These are phyloP conservation scores for Ceriops zippeliana DNA, from an alignment of 345 rosid genomes.

Conservation along the genomic window DNA sequence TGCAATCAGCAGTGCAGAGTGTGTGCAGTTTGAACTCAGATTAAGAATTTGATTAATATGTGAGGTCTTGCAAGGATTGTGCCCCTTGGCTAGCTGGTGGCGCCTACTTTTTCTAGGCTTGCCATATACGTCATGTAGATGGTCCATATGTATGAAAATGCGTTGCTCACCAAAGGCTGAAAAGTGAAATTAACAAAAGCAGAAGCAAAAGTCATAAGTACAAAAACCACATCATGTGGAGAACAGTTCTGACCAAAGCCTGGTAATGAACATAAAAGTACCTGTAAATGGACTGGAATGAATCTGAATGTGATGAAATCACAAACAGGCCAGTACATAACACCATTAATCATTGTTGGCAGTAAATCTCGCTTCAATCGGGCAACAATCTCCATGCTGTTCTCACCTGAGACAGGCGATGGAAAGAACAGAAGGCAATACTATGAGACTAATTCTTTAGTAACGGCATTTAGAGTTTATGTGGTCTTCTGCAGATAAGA, in stretches of 20 bases:
- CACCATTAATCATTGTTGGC: conserved; percentile 63
- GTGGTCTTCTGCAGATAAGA: neutral
- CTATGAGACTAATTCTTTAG: neutral
- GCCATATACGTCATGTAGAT: conserved; percentile 90
- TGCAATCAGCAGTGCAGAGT: neutral
- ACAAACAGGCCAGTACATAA: conserved; percentile 86
- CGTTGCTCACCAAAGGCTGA: conserved; percentile 90
- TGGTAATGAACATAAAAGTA: conserved; percentile 14
- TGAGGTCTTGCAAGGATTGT: neutral
- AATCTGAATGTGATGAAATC: conserved; percentile 85
- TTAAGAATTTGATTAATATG: neutral
- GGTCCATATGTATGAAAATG: conserved; percentile 89
- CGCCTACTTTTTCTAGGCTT: conserved; percentile 51
- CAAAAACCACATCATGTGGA: neutral
- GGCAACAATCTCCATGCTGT: conserved; percentile 46
- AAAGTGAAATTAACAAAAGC: conserved; percentile 13
- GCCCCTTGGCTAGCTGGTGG: conserved; percentile 16
- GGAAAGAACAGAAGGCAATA: conserved; percentile 10
- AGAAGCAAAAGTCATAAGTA: neutral
- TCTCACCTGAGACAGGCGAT: conserved; percentile 58
- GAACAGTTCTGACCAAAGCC: neutral
- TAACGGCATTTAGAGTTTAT: neutral
- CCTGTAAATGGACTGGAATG: conserved; percentile 88
- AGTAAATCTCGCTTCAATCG: conserved; percentile 71
- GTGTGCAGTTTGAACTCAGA: neutral